phyloP scores from a whole-genome alignment of 768 basidiomycete species.

The Tricholoma saponaceum region DNA sequence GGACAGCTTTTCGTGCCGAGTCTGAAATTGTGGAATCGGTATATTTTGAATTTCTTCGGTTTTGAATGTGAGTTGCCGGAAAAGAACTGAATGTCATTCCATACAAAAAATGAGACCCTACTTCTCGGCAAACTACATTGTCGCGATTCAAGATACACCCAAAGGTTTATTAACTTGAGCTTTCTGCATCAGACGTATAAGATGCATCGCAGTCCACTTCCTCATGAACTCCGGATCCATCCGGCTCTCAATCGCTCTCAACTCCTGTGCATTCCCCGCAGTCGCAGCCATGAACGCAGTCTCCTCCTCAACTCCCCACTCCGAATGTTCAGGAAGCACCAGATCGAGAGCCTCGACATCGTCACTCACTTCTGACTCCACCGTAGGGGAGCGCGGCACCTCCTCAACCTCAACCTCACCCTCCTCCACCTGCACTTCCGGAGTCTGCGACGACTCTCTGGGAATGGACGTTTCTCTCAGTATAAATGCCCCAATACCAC shows the following conservation, averaged over 20 bases:
- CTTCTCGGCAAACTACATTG: not conserved
- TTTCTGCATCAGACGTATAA: constrained; percentile 2
- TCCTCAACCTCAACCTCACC: not conserved
- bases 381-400: not conserved
- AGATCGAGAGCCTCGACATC: not conserved
- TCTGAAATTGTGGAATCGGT: too few species aligned
- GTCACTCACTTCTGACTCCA: not conserved
- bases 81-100: not conserved
- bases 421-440: not conserved
- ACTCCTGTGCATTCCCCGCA: constrained; percentile 14
- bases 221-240: constrained; percentile 21
- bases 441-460: not conserved
- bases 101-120: not conserved
- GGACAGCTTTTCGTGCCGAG: too few species aligned
- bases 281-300: constrained; percentile 16
- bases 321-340: not conserved
- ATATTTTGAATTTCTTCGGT: not conserved
- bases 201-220: constrained; percentile 17
- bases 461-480: not conserved
- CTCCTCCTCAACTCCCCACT: constrained; percentile 12
- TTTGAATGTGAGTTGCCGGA: not conserved
- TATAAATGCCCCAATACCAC: not conserved
- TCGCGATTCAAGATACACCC: not conserved
- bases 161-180: not conserved
- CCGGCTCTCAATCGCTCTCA: constrained; percentile 25